Evolutionary conservation across 495 filamentous ascomycete genomes (phyloP).

Genomic region (Aspergillus baeticus): DNA sequence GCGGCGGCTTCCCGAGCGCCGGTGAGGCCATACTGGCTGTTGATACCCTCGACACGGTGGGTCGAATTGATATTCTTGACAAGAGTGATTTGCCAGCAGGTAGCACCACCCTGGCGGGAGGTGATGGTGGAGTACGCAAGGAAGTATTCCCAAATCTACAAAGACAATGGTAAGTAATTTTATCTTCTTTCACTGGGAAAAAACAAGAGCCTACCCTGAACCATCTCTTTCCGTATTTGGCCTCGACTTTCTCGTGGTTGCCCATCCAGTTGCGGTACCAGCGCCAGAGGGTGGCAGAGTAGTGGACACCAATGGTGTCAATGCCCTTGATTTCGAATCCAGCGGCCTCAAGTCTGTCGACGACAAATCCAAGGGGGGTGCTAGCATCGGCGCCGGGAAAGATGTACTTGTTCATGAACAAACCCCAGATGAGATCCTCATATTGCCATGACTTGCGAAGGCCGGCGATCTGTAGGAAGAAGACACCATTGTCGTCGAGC

Average conservation of each 20-base stretch:
- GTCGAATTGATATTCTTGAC: slow-evolving; percentile 99
- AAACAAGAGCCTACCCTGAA: slow-evolving; percentile 71
- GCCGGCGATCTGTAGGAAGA: slow-evolving; percentile 72
- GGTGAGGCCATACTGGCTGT: slow-evolving; percentile 69
- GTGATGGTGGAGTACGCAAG: slow-evolving; percentile 90
- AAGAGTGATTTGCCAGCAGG: slow-evolving; percentile 92
- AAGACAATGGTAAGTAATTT: slow-evolving; percentile 3
- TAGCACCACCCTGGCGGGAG: slow-evolving; percentile 87
- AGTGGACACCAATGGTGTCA: slow-evolving; percentile 94
- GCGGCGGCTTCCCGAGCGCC: slow-evolving; percentile 59
- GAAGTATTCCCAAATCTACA: slow-evolving; percentile 98
- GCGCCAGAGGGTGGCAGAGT: slow-evolving; percentile 94
- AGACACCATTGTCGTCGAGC: slow-evolving; percentile 69
- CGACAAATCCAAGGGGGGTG: slow-evolving; percentile 63
- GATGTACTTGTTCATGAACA: slow-evolving; percentile 79
- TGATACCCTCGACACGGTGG: slow-evolving; percentile 86
- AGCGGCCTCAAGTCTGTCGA: slow-evolving; percentile 63
- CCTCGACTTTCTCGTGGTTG: slow-evolving; percentile 90
- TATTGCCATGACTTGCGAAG: slow-evolving; percentile 70
- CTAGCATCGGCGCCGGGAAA: slow-evolving; percentile 70
- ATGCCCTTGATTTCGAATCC: slow-evolving; percentile 62
- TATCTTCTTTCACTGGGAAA: background rate
- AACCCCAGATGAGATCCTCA: slow-evolving; percentile 71
- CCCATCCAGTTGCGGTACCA: slow-evolving; percentile 99
- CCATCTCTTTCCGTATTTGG: slow-evolving; percentile 95